Evolutionary conservation across 179 eudicot species (phyloP), one percentile per base, ranked within the genome.

Genomic region (Monotropa hypopitys): DNA sequence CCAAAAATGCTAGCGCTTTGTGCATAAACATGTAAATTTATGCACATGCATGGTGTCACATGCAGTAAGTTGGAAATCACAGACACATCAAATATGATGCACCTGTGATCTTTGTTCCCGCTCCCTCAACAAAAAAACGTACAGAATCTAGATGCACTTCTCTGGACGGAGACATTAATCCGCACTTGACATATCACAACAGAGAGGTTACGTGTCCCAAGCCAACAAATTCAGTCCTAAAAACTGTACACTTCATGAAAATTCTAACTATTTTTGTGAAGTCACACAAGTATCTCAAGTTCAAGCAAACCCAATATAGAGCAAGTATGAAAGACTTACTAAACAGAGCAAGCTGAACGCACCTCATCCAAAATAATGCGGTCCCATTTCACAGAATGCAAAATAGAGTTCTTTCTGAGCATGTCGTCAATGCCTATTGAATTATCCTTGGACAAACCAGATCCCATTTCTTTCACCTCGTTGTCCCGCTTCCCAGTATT

Each of bases 301-400:
- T 43, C 20, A 53, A 61, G 42, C 20, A 75, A 59, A 23, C 18
- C 49, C 23, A 43, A 61, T 30, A 59, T 1, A 80, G 76, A 42
- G 67, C 75, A 74, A 73, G 67, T 35, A 57, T 1, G n/a, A 16
- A 76, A 63, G 57, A 33, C 51, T 75, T 46, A 54, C 61, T 15
- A 28, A 54, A 28, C 35, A 79, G 16, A 65, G 30, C 10, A 61
- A 69, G n/a, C 18, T 6, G 35, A 81, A 76, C 81, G 81, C 77
- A 90, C 98, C 92, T 94, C 98, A 84, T 94, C 98, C 85, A 94
- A 81, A 70, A 94, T 85, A 46, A 94, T 82, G 16, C 98, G 97
- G 70, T 92, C 85, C 98, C 98, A 94, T 65, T 87, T 89, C 45
- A 92, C 85, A 40, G 94, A 90, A 80, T 94, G 98, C 85, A 94